Evolutionary conservation across 192 early-diverging fungal species (phyloP), one percentile per base, ranked within the genome.

Genomic region (Backusella psychrophila): DNA sequence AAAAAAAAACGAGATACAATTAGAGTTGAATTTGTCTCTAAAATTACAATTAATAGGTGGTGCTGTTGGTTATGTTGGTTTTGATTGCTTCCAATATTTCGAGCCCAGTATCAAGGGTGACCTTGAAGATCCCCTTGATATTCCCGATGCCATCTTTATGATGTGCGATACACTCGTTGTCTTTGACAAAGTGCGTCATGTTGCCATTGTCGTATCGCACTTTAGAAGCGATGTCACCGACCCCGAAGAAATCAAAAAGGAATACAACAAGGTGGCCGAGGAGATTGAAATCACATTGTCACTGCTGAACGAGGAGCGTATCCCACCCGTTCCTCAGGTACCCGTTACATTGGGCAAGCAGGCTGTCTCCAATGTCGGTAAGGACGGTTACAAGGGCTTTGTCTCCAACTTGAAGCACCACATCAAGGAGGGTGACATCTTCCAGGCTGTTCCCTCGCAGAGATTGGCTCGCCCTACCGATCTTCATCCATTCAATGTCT

Each of bases 401-500:
- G 98, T 99, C 0, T 85, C 86, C 6, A 89, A 82, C 21, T 85
- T 99, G 52, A 96, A 98, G 86, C 81, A 93, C 65, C 94, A 98
- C 82, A 99, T 99, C 81, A 90, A 89, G 74, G 88, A 93, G 77
- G 98, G 98, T 31, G 96, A 99, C 78, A 97, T 99, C 66, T 97
- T 99, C 84, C 98, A 99, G 82, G 95, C 97, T 0, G 98, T 99
- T 2, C 97, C 97, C 1, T 94, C 93, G 0, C 98, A 98, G 83
- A 87, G 98, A 41, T 85, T 99, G 73, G 89, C 91, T 31, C 95
- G 95, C 53, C 87, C 88, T 17, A 98, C 98, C 11, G 80, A 91
- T 4, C 82, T 99, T 53, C 95, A 99, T 83, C 97, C 98, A 12
- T 99, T 99, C 86, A 99, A 99, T 82, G 96, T 97, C 31, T 99